phyloP scores from a whole-genome alignment of 2,329 filamentous ascomycete species.

The Cladosporium sp. region DNA sequence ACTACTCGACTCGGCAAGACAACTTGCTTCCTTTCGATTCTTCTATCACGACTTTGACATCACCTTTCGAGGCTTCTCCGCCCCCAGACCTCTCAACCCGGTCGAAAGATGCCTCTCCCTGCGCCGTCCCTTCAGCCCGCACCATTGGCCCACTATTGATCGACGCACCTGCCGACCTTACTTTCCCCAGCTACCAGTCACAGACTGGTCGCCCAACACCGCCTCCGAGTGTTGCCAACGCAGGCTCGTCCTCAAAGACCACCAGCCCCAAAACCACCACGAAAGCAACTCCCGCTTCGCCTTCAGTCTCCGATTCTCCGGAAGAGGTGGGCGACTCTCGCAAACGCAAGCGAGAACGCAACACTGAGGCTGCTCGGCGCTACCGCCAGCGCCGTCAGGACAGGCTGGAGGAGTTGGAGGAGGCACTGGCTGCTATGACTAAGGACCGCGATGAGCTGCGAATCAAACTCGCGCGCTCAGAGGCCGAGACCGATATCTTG shows the following conservation, averaged over 20 bases:
- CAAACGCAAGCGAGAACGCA: constrained; percentile 57
- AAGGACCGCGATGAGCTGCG: constrained; percentile 61
- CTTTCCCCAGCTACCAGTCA: background rate
- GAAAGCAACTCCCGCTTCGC: background rate
- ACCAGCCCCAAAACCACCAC: background rate
- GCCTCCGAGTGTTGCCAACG: constrained; percentile 4
- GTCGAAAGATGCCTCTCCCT: background rate
- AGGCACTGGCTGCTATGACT: constrained; percentile 54
- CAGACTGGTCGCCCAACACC: background rate
- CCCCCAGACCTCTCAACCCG: background rate
- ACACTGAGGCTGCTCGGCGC: constrained; percentile 67
- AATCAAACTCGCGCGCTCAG: constrained; percentile 58
- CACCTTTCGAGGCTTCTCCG: background rate
- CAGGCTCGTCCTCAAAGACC: background rate
- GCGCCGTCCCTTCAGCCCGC: background rate
- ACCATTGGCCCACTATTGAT: background rate
- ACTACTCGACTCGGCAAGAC: background rate
- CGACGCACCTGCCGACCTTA: background rate
- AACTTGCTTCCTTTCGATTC: background rate
- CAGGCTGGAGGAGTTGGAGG: constrained; percentile 59
- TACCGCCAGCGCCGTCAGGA: constrained; percentile 69
- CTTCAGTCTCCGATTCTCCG: constrained; percentile 1
- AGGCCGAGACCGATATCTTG: constrained; percentile 62
- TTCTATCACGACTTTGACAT: background rate
- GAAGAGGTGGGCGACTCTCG: constrained; percentile 12